Conservation (phyloP, 305 asterid genomes). For the Petunia hybrid region DNA sequence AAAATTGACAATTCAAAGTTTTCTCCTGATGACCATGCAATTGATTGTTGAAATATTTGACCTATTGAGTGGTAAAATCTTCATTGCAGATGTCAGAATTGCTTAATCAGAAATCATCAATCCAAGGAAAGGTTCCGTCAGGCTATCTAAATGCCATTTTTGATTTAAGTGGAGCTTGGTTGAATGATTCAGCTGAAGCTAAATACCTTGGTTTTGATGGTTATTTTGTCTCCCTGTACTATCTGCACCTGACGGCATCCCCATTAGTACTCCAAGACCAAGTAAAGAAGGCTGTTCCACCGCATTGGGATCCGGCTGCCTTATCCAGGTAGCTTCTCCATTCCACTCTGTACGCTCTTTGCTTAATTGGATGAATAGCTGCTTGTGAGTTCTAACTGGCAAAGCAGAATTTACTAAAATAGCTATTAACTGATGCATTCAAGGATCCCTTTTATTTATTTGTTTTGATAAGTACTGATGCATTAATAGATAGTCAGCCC, state of each 20-base stretch:
- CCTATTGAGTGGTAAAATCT: not conserved
- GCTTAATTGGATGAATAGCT: not conserved
- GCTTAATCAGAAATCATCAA: slow-evolving; percentile 86
- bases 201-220: slow-evolving; percentile 91
- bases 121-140: slow-evolving; percentile 95
- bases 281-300: slow-evolving; percentile 93
- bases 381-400: not conserved
- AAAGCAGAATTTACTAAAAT: not conserved
- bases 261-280: slow-evolving; percentile 84
- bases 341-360: not conserved
- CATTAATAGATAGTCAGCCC: not conserved
- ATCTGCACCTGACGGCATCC: slow-evolving; percentile 85
- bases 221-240: slow-evolving; percentile 85
- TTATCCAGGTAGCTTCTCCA: slow-evolving; percentile 72
- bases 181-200: slow-evolving; percentile 88
- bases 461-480: not conserved
- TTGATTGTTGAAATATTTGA: not conserved
- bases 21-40: not conserved
- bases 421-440: not conserved
- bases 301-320: slow-evolving; percentile 92
- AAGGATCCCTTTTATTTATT: not conserved
- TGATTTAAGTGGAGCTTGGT: slow-evolving; percentile 93
- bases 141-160: slow-evolving; percentile 89
- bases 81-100: slow-evolving; percentile 95
- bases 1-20: not conserved